Evolutionary conservation across 768 basidiomycete genomes (phyloP).

Genomic region (Clathrus columnatus): DNA sequence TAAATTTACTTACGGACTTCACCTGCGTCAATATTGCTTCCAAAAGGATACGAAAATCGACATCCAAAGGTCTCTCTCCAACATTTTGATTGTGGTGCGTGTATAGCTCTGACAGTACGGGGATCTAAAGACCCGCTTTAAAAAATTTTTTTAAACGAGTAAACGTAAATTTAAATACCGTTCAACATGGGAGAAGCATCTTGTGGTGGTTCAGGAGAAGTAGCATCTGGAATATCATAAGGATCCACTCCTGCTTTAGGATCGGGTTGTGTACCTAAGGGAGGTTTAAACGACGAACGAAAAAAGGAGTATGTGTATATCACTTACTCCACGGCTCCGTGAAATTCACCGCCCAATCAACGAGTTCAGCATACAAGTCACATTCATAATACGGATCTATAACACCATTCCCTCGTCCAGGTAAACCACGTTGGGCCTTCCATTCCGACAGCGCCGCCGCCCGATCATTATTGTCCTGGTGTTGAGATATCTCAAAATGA

Average conservation of each 20-base stretch:
- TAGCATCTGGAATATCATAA: conserved; percentile 30
- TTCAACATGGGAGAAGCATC: conserved; percentile 56
- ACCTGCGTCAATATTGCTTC: conserved; percentile 21
- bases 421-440: neutral
- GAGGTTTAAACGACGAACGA: no score
- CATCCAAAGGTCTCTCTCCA: conserved; percentile 27
- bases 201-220: conserved; percentile 39
- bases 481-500: no score
- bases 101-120: conserved; percentile 52
- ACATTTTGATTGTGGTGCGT: conserved; percentile 54
- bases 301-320: neutral
- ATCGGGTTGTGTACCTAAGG: no score
- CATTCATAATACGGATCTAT: conserved; percentile 42
- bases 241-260: conserved; percentile 11
- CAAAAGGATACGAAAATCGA: conserved; percentile 33
- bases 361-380: conserved; percentile 50
- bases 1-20: no score
- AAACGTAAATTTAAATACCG: conserved; percentile 31
- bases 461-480: no score
- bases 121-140: no score
- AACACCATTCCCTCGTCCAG: conserved; percentile 25
- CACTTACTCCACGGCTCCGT: conserved; percentile 50
- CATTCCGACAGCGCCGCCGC: no score
- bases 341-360: conserved; percentile 67
- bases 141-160: no score